Evolutionary conservation across 352 stramenopile genomes (phyloP), one percentile per base, ranked within the genome.

Genomic region (Globisporangium radiosum): DNA sequence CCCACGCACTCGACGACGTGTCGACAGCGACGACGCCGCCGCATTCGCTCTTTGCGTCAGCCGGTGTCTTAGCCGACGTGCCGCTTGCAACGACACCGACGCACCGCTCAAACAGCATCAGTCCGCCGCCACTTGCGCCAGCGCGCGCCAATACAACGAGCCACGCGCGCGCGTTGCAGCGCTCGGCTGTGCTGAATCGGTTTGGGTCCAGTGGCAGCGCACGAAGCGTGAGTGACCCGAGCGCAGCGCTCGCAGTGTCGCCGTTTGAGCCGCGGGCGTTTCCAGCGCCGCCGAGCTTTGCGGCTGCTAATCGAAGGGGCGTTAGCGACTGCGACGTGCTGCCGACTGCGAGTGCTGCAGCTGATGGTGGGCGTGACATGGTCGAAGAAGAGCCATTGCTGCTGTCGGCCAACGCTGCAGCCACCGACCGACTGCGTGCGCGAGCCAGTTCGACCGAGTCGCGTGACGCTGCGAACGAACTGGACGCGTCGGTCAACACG

Each of bases 201-300:
- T 85, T 82, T 59, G 71, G 72, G 50, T 60, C 15, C 45, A 17
- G 11, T n/a, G 17, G 47, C 38, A 49, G 66, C 17, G 63, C 52
- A 37, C 62, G 43, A 17, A 52, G 60, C 8, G 64, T 82, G 49
- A 69, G 66, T 57, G 75, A 85, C 17, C 75, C 75, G 37, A 85
- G 73, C 47, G 71, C 73, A 7, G 75, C 82, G 52, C 58, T 85
- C 53, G 58, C 52, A 49, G 65, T 70, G 17, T 61, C 72, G 25
- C 62, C 62, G 42, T 68, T 57, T 40, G 51, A 43, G 13, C 11
- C 45, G 7, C 60, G 47, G 3, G 38, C 59, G 25, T 39, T 13
- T 7, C 17, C 19, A 25, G 14, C n/a, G 8, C 43, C 38, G 7
- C 38, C 13, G 7, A 56, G 52, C 52, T 47, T 48, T 45, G 53